Base-by-base conservation (phyloP, 1,284 basidiomycete genomes). In the Leccinum pachyderme region DNA sequence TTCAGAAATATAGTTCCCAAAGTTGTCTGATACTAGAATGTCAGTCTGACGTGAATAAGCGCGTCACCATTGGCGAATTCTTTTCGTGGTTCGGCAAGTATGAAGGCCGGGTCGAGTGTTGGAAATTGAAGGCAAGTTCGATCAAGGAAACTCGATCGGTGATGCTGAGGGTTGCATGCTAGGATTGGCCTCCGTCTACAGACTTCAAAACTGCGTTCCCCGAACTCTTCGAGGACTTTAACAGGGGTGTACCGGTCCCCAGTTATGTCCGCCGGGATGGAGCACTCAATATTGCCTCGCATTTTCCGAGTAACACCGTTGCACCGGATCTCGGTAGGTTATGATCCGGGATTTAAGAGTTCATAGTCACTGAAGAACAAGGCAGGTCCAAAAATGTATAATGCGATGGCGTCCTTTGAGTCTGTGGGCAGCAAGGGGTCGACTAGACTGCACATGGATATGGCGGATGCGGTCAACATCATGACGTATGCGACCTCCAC, bases 401-500 rank as follows among this genome's bases (percentile, higher is more conserved):
- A 89, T 58, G 84, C 87, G 1, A 80, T 88, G 77, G 83, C 85
- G 9, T 86, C 86, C 8, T 78, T 73, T 39, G 82, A 86, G 59
- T 71, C 72, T 12, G 68, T 76, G 22, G 87, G 86, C 7, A 89
- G 83, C 63, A 88, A 89, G 63, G 90, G 91, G 7, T 86, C 90
- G 25, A 98, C 95, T 3, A 79, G 93, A 47, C 71, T 98, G 51
- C 95, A 98, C 68, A 95, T 96, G 93, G 95, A 98, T 72, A 93
- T 96, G 81, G 93, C 95, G 0, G 95, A 98, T 65, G 94, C 93
- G 2, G 76, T 97, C 59, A 98, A 98, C 71, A 82, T 97, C 62
- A 93, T 98, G 90, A 81, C 91, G 8, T 86, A 86, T 69, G 82
- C 92, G 7, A 77, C 85, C 6, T 64, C 72, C 2, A 80, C 80